Base-by-base conservation (phyloP, 176 grass and related monocot genomes). In the Oryza rufipogon region DNA sequence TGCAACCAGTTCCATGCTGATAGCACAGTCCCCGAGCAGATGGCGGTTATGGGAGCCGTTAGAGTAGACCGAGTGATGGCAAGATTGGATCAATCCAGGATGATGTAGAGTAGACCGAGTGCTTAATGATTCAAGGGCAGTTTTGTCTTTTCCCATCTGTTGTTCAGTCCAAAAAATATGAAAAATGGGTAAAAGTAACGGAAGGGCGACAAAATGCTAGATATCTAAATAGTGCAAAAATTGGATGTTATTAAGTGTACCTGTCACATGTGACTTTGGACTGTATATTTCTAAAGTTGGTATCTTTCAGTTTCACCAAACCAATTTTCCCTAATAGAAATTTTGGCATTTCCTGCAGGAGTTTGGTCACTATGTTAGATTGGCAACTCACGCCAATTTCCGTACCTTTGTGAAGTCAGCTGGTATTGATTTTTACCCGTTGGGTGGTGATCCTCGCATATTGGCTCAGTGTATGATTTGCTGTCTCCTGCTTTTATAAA, bases 331-430 rank as follows among this genome's bases (percentile, higher is more conserved):
- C 15, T 58, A 58, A 58, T 58, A 58, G 52, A 63, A 63, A 9
- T 23, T 2, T 63, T 76, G 44, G 6, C 33, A 56, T 77, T 82
- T 82, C 72, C 41, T 92, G 80, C 93, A 98, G 96, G 96, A 98
- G 83, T 95, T 94, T 73, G 96, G 93, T 65, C 96, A 98, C 85
- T 86, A 92, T 94, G 96, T 98, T 82, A 90, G 96, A 86, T 92
- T 98, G 85, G 96, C 96, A 80, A 95, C 96, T 81, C 96, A 98
- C 91, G 78, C 78, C 74, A 98, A 98, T 87, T 98, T 98, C n/a
- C 54, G 61, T 71, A 92, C 78, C 86, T 98, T 98, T 87, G 96
- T 98, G 83, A 95, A 95, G 70, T 95, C 89, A 52, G 83, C 87
- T 76, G 96, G 96, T 81, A 68, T 98, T 84, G 93, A 95, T 70